Percentiles rank a stretch among this genome's conserved stretches.
These are phyloP conservation scores for Exsudoporus frostii DNA, from an alignment of 768 basidiomycete genomes.

Conservation along the genomic window DNA sequence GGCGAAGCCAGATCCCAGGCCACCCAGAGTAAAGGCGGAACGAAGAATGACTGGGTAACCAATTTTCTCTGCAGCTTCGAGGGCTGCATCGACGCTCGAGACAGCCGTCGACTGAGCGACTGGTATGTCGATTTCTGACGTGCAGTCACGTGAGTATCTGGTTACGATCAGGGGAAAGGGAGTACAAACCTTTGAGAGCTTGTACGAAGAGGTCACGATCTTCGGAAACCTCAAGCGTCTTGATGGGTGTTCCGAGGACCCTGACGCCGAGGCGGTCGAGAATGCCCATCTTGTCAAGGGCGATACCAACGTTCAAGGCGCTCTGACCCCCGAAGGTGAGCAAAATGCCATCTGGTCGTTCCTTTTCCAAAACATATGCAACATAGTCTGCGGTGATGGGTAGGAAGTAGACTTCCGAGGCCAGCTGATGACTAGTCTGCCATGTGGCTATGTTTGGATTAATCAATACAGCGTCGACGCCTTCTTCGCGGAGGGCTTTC, in stretches of 20 bases:
- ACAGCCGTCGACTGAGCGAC: constrained; percentile 95
- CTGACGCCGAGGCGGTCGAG: constrained; percentile 88
- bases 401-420: constrained; percentile 95
- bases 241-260: constrained; percentile 93
- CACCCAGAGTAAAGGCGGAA: constrained; percentile 95
- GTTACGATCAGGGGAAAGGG: background rate
- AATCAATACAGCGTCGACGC: constrained; percentile 90
- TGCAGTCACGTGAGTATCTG: constrained; percentile 3
- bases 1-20: constrained; percentile 97
- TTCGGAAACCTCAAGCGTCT: constrained; percentile 94
- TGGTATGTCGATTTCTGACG: constrained; percentile 92
- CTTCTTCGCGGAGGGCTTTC: constrained; percentile 95
- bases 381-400: constrained; percentile 97
- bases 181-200: constrained; percentile 81
- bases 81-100: constrained; percentile 90
- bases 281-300: constrained; percentile 94
- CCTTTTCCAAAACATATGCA: constrained; percentile 97
- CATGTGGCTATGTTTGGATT: constrained; percentile 99
- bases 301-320: constrained; percentile 96
- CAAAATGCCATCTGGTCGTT: constrained; percentile 94
- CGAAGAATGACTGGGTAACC: constrained; percentile 98
- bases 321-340: constrained; percentile 98
- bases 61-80: constrained; percentile 85
- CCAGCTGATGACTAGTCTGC: constrained; percentile 98
- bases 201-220: constrained; percentile 95